Conservation (phyloP, 2,329 filamentous ascomycete genomes). For the Thielaviopsis populi region DNA sequence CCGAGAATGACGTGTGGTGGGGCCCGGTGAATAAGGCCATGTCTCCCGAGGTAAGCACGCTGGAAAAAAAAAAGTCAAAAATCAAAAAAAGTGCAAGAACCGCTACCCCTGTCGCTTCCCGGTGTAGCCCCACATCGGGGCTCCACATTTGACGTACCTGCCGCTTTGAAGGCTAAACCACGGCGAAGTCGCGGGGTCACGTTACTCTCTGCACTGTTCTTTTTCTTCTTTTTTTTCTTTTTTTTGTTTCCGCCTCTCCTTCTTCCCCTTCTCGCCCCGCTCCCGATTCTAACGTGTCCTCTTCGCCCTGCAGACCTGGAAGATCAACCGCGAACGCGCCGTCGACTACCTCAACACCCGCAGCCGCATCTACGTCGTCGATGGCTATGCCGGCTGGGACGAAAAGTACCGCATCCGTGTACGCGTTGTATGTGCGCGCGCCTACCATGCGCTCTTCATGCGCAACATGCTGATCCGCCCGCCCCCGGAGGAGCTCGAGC, state of each 20-base stretch:
- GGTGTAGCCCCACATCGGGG: neutral
- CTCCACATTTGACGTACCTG: constrained; percentile 15
- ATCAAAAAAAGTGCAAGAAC: neutral
- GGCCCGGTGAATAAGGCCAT: constrained; percentile 99
- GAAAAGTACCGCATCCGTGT: constrained; percentile 96
- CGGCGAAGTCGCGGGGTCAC: neutral
- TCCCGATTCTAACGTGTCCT: neutral
- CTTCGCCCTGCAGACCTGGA: constrained; percentile 62
- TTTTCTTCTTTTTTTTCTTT: no score
- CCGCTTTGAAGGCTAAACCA: neutral
- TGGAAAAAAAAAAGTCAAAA: neutral
- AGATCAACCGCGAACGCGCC: constrained; percentile 97
- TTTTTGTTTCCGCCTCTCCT: no score
- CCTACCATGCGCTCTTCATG: constrained; percentile 99
- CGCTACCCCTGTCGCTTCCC: neutral
- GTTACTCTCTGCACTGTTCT: no score
- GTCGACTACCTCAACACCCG: constrained; percentile 98
- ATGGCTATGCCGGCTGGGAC: constrained; percentile 96
- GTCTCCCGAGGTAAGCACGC: constrained; percentile 65
- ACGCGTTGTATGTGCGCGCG: constrained; percentile 93
- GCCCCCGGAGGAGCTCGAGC: constrained; percentile 74
- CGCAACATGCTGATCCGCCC: constrained; percentile 99
- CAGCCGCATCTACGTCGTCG: constrained; percentile 96
- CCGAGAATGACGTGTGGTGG: constrained; percentile 94
- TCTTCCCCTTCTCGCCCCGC: no score